Conservation (phyloP, 1,284 basidiomycete species). For the Naganishia cerealis region DNA sequence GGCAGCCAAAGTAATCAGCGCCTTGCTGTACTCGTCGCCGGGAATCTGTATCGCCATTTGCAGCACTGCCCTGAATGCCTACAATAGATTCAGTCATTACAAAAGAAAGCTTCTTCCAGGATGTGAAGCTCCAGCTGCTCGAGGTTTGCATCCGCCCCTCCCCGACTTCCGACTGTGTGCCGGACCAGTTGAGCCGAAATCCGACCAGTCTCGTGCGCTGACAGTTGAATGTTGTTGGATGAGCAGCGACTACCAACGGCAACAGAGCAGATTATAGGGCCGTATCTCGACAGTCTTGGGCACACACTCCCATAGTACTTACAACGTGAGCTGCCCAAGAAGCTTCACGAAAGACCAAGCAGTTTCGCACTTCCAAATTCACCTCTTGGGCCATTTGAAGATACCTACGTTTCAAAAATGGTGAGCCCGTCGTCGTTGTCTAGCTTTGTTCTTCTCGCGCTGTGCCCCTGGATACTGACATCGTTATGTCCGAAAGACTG, state of each 20-base stretch:
- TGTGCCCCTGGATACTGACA: background rate
- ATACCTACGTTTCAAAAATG: background rate
- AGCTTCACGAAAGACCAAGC: background rate
- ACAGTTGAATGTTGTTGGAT: background rate
- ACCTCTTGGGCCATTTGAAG: background rate
- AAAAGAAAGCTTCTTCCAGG: no score
- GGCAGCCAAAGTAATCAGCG: slow-evolving; percentile 1
- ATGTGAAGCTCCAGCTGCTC: background rate
- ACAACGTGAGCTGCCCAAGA: background rate
- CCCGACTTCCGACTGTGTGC: background rate
- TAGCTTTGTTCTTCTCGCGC: background rate
- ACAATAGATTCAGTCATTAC: no score
- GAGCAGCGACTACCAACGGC: background rate
- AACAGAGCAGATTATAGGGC: background rate
- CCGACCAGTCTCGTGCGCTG: background rate
- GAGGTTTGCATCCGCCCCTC: background rate
- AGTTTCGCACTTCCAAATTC: background rate
- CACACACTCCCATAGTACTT: background rate
- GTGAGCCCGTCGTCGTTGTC: background rate
- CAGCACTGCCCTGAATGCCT: no score
- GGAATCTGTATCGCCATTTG: background rate
- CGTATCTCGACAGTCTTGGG: background rate
- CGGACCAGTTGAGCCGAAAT: slow-evolving; percentile 5
- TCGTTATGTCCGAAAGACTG: background rate
- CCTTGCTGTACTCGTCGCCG: slow-evolving; percentile 13